Percentiles rank a stretch among this genome's conserved stretches.
Evolutionary conservation across 2,329 filamentous ascomycete species (phyloP).

Genomic region (Arthrobotrys conoides): DNA sequence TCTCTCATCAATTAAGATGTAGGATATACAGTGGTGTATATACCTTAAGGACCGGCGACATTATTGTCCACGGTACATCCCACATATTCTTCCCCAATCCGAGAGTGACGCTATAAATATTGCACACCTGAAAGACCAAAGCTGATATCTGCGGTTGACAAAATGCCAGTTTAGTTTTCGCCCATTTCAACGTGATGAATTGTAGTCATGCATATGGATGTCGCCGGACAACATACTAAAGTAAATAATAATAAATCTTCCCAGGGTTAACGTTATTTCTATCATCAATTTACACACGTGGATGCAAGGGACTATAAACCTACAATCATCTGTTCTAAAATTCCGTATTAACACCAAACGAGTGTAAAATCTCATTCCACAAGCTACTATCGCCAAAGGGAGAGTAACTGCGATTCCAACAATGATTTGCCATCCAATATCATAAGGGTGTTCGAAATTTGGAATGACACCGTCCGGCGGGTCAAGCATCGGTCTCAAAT

Average conservation of each 20-base stretch:
- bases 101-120: constrained; percentile 44
- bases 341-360: constrained; percentile 38
- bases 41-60: constrained; percentile 53
- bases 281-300: not conserved
- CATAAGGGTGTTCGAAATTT: constrained; percentile 38
- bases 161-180: not conserved
- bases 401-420: constrained; percentile 39
- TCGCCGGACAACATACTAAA: constrained; percentile 19
- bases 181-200: not conserved
- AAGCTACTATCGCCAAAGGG: constrained; percentile 47
- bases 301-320: not conserved
- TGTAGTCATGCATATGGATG: not conserved
- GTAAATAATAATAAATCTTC: constrained; percentile 56
- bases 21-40: not conserved
- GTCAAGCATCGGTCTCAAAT: constrained; percentile 49
- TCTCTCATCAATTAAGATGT: not conserved
- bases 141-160: constrained; percentile 33
- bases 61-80: constrained; percentile 52
- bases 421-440: constrained; percentile 46
- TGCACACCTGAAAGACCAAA: constrained; percentile 46
- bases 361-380: constrained; percentile 52
- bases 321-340: constrained; percentile 54
- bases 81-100: constrained; percentile 56
- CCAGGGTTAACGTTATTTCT: constrained; percentile 28
- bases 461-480: constrained; percentile 47